Evolutionary conservation across 2,329 filamentous ascomycete species (phyloP).

Genomic region (Shiraia sp.): DNA sequence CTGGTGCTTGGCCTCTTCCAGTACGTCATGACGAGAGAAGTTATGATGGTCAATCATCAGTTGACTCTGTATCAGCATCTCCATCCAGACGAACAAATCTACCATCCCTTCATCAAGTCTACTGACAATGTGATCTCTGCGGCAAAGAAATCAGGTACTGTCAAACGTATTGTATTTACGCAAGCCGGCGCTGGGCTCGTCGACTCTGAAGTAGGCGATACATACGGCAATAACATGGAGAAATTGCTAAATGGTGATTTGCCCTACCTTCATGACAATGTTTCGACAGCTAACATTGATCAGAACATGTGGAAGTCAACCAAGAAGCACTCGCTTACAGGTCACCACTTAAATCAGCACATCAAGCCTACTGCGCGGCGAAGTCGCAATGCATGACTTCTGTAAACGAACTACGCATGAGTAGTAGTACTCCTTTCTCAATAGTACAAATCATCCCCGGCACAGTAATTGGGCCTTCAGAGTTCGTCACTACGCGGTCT

Average conservation of each 20-base stretch:
- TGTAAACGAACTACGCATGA: constrained; percentile 21
- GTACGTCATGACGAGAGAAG: constrained; percentile 11
- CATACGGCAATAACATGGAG: constrained; percentile 33
- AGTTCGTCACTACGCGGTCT: constrained; percentile 25
- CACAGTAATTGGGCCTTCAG: constrained; percentile 39
- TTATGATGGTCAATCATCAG: background rate
- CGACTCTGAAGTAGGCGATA: constrained; percentile 37
- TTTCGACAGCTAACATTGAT: background rate
- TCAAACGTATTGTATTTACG: constrained; percentile 37
- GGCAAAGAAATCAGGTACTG: constrained; percentile 25
- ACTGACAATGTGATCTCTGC: constrained; percentile 35
- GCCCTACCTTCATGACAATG: background rate
- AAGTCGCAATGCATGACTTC: constrained; percentile 41
- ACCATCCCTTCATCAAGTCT: constrained; percentile 36
- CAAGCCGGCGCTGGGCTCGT: constrained; percentile 40
- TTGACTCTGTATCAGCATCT: constrained; percentile 17
- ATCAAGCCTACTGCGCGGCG: constrained; percentile 39
- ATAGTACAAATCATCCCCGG: constrained; percentile 41
- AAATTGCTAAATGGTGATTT: constrained; percentile 24
- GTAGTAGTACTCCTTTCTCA: constrained; percentile 23
- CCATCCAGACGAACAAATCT: constrained; percentile 40
- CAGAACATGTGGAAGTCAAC: constrained; percentile 30
- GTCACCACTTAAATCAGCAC: constrained; percentile 33
- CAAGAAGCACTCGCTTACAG: constrained; percentile 20
- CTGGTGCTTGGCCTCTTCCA: constrained; percentile 39